Percentiles rank a stretch among this genome's conserved stretches.
phyloP scores from a whole-genome alignment of 306 rosid species.

The Hippophae tibetana region DNA sequence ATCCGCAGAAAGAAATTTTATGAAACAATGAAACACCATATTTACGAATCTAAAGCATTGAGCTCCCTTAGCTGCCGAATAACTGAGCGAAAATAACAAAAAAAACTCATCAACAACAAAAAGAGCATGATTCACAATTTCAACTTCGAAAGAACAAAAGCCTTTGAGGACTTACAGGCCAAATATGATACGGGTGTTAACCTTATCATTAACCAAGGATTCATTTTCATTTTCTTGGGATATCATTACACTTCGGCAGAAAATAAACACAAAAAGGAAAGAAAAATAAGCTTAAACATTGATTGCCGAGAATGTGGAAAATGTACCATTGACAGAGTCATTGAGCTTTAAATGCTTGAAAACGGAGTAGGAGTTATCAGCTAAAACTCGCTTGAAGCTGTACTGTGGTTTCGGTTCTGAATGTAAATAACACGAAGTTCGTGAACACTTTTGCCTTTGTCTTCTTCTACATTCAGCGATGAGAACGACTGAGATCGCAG shows the following conservation, averaged over 20 bases:
- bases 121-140: background rate
- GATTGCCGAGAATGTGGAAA: slow-evolving; percentile 1
- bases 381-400: slow-evolving; percentile 58
- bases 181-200: background rate
- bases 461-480: slow-evolving; percentile 31
- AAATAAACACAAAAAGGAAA: background rate
- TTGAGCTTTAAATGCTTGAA: slow-evolving; percentile 55
- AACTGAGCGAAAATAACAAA: background rate
- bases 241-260: background rate
- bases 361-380: slow-evolving; percentile 60
- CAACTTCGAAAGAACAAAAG: background rate
- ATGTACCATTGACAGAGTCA: slow-evolving; percentile 26
- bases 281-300: background rate
- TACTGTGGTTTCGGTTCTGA: slow-evolving; percentile 59
- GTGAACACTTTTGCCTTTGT: slow-evolving; percentile 19
- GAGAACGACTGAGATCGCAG: slow-evolving; percentile 47
- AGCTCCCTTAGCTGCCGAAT: background rate
- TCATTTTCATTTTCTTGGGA: background rate
- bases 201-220: background rate
- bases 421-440: slow-evolving; percentile 51
- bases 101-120: background rate
- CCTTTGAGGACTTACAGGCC: background rate
- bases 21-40: background rate
- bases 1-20: background rate
- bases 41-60: background rate